These are phyloP conservation scores for Paxillus ammoniavirescens DNA, from an alignment of 768 basidiomycete species.

Conservation along the genomic window DNA sequence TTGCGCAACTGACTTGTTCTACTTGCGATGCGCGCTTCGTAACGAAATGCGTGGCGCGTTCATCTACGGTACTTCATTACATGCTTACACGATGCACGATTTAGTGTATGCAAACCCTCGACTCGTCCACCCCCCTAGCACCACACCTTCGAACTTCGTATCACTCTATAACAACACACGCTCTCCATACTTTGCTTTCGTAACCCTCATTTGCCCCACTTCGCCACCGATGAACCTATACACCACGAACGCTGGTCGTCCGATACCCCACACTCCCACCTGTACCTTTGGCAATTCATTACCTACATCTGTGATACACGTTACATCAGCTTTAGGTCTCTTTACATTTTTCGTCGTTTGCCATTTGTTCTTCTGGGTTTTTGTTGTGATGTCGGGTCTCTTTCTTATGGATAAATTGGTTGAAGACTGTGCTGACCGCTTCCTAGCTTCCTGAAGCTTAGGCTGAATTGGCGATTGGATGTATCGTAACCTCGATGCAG, in stretches of 20 bases:
- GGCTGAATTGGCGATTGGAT: no score
- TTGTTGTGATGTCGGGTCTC: slow-evolving; percentile 3
- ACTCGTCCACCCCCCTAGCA: background rate
- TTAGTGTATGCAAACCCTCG: background rate
- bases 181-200: background rate
- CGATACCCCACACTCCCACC: slow-evolving; percentile 18
- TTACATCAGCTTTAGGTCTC: slow-evolving; percentile 6
- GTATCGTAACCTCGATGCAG: no score
- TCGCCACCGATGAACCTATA: slow-evolving; percentile 6
- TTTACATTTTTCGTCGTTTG: slow-evolving; percentile 4
- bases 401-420: slow-evolving; percentile 3
- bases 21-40: background rate
- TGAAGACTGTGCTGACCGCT: background rate
- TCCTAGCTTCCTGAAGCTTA: no score
- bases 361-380: slow-evolving; percentile 3
- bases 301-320: slow-evolving; percentile 16
- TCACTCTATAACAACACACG: background rate
- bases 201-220: background rate
- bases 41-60: background rate
- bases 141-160: background rate
- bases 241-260: slow-evolving; percentile 27
- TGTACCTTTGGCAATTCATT: slow-evolving; percentile 3
- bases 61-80: background rate
- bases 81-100: background rate
- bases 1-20: background rate